Evolutionary conservation across 371 early-diverging fungal genomes (phyloP), one percentile per base, ranked within the genome.

Genomic region (Mortierella sp.): DNA sequence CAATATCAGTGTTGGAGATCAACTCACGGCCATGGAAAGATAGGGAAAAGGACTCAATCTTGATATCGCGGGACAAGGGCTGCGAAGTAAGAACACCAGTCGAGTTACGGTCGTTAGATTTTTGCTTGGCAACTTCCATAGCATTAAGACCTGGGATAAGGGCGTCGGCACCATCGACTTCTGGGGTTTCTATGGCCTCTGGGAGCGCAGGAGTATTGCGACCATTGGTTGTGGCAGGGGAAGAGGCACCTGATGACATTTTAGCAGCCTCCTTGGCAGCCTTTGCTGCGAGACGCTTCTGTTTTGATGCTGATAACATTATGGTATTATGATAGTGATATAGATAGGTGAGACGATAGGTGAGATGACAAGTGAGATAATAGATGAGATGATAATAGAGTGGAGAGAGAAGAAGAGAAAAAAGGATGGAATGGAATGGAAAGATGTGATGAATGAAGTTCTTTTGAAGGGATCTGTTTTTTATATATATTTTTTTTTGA

Each of bases 51-150:
- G 93, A 93, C 82, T 98, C 98, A 68, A 98, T 95, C 89, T 97
- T 95, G 80, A 99, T 93, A 90, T 99, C 99, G 61, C 98, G 88
- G 22, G 96, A 95, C 81, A 91, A 89, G 75, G 91, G 91, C 76
- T 95, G 93, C 15, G 98, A 97, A 22, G 97, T 93, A 49, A 97
- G 89, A 35, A 98, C 97, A 84, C 98, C 99, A 59, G 97, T 93
- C 23, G 93, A 90, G 67, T 93, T 94, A 76, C 98, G 93, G 82
- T 91, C 93, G 28, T 73, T 72, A 3, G 79, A 72, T n/a, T 88
- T 83, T 74, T 84, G 82, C 68, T 83, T 64, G 61, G 84, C 77
- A 23, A 83, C 42, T 2, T 82, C 81, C 65, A 82, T 68, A 45
- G 76, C 76, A 58, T 54, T 74, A 37, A 75, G 32, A 12, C 64